Evolutionary conservation across 805 yeast species (phyloP).

Genomic region (Schwanniomyces vanrijiae): DNA sequence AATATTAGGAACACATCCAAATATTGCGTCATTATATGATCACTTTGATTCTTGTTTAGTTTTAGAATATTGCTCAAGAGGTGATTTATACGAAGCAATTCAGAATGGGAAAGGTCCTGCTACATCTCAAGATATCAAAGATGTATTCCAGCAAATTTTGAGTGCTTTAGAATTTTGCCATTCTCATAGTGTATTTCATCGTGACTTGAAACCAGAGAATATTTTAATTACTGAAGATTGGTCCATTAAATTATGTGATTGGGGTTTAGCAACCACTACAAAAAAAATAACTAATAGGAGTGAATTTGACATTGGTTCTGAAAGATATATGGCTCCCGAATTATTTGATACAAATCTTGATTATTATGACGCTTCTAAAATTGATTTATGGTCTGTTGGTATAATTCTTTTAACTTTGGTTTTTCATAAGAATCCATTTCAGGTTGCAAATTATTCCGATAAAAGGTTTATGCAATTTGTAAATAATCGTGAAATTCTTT

Average conservation of each 20-base stretch:
- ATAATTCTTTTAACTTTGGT: conserved; percentile 78
- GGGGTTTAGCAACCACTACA: conserved; percentile 58
- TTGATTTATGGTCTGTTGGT: conserved; percentile 90
- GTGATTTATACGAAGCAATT: conserved; percentile 82
- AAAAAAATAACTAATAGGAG: conserved; percentile 53
- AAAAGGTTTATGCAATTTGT: conserved; percentile 84
- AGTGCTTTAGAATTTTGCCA: conserved; percentile 55
- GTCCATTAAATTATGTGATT: conserved; percentile 57
- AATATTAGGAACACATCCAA: conserved; percentile 53
- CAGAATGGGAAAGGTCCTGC: conserved; percentile 63
- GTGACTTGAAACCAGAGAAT: conserved; percentile 61
- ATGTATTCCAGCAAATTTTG: conserved; percentile 51
- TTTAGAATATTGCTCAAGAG: conserved; percentile 83
- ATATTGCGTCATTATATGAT: conserved; percentile 48
- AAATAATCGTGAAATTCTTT: conserved; percentile 81
- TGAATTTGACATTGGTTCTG: conserved; percentile 81
- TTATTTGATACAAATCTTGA: conserved; percentile 62
- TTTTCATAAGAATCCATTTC: conserved; percentile 88
- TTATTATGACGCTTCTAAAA: conserved; percentile 73
- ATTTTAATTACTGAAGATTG: conserved; percentile 54
- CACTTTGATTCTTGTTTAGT: conserved; percentile 53
- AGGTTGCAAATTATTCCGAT: conserved; percentile 76
- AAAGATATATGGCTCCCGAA: conserved; percentile 95
- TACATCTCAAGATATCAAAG: conserved; percentile 53
- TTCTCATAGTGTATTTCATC: conserved; percentile 47